Conservation (phyloP, 2,329 filamentous ascomycete genomes). For the Paecilomyces sp. region DNA sequence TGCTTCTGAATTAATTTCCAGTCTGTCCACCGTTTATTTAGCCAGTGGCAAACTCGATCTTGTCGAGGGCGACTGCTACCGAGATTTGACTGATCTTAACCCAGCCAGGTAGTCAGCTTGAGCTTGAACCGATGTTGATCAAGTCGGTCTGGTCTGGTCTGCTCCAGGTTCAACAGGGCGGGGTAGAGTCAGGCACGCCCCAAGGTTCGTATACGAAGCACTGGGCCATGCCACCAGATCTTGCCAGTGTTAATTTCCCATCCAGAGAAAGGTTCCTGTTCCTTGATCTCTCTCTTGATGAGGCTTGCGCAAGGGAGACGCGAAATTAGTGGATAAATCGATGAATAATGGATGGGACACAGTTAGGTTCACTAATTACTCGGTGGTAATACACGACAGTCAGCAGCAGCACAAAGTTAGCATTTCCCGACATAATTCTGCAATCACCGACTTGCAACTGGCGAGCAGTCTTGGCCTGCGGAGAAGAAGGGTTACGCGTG, state of each 20-base stretch:
- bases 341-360: not conserved
- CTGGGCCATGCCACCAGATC: too few relatives aligned
- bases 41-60: not conserved
- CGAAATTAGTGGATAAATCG: not conserved
- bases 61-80: not conserved
- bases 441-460: not conserved
- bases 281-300: too few relatives aligned
- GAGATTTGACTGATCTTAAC: not conserved
- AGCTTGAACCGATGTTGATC: not conserved
- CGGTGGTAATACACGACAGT: not conserved
- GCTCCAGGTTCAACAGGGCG: not conserved
- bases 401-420: not conserved
- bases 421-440: not conserved
- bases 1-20: not conserved
- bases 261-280: not conserved
- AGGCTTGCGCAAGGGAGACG: not conserved
- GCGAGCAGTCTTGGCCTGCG: not conserved
- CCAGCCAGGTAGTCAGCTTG: not conserved
- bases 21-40: not conserved
- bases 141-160: not conserved
- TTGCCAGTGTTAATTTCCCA: not conserved
- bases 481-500: not conserved
- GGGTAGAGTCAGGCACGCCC: not conserved
- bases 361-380: too few relatives aligned
- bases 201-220: not conserved